Evolutionary conservation across 2,329 filamentous ascomycete genomes (phyloP), one percentile per base, ranked within the genome.

Genomic region (Biscogniauxia sp.): DNA sequence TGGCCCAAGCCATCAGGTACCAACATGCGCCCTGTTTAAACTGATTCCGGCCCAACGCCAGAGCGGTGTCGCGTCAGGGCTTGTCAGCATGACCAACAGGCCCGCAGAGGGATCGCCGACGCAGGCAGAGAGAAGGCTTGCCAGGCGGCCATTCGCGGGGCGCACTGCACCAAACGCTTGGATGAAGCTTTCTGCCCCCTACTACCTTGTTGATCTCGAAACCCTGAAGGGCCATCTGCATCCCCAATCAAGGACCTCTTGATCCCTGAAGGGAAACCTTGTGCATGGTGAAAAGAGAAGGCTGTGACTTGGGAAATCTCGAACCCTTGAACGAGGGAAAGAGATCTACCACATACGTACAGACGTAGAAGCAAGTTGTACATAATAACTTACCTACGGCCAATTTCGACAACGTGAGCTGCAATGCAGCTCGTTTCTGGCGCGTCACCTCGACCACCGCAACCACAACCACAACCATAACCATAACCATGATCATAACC

Each of bases 61-160:
- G 60, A 64, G 64, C 66, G 64, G 67, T 68, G 69, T 70, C 66
- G 66, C 63, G 68, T 66, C 63, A 68, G 64, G 67, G 64, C 66
- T 64, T 66, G 68, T 69, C 66, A 66, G 66, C 66, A 70, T 68
- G 66, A 67, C 65, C 66, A 66, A 63, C 68, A 69, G 66, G 59
- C 64, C 65, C 62, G 65, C 68, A 72, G 68, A 70, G 67, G 69
- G 69, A 72, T 72, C 69, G 65, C 67, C 69, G 65, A 66, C 68
- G 64, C 67, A 68, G 65, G 61, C 64, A 66, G 64, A 67, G 56
- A 66, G 11, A 32, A n/a, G 53, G 61, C 60, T 67, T 59, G 57
- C 55, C 56, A 62, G 61, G 51, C 59, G 26, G 60, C 62, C 65
- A 63, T 61, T 60, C 64, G 64, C 66, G 49, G 66, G 63, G 64